Conservation (phyloP, 148 eudicot genomes). For the Gaultheria prostrata region DNA sequence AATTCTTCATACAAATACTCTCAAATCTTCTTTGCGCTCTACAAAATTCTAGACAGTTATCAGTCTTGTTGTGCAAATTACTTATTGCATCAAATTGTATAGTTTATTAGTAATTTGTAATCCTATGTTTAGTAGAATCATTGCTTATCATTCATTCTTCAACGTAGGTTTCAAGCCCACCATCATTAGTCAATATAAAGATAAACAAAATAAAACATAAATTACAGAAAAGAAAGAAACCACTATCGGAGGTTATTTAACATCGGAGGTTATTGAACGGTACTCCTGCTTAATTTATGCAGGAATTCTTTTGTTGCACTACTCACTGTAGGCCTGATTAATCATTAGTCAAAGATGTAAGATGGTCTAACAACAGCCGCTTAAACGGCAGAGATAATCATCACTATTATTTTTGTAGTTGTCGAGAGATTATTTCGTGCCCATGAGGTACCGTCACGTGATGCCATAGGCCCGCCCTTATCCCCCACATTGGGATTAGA, state of each 20-base stretch:
- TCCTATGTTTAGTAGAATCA: not conserved
- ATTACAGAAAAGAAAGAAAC: not conserved
- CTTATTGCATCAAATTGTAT: too few species aligned
- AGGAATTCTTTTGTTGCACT: not conserved
- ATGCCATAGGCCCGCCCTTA: too few species aligned
- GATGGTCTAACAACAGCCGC: not conserved
- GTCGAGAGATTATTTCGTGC: too few species aligned
- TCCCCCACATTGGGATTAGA: too few species aligned
- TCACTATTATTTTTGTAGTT: not conserved
- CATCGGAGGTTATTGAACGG: not conserved
- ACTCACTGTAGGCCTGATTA: not conserved
- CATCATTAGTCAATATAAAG: not conserved
- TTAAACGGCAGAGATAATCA: conserved; percentile 1
- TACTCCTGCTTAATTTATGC: not conserved
- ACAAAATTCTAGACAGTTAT: too few species aligned
- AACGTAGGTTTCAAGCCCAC: not conserved
- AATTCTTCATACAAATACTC: too few species aligned
- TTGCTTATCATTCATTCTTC: not conserved
- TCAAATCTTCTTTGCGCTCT: too few species aligned
- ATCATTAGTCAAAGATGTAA: not conserved
- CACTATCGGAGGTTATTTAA: not conserved
- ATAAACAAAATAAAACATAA: not conserved
- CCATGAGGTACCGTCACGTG: too few species aligned
- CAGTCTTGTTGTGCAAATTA: too few species aligned
- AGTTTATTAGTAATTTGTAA: too few species aligned